Conservation (phyloP, 108 stramenopile genomes). For the Seminavis robusta region DNA sequence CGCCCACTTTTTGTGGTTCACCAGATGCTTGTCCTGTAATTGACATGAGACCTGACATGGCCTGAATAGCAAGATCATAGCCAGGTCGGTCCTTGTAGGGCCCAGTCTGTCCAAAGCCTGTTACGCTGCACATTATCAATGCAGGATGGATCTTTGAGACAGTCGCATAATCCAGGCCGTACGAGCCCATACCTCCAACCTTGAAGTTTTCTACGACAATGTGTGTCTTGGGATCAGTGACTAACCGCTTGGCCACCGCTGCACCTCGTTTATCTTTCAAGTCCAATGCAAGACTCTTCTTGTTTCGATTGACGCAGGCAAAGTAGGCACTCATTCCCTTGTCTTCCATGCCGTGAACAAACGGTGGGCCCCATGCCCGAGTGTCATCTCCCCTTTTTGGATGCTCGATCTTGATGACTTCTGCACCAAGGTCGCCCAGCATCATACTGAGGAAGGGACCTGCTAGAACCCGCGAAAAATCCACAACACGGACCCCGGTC, state of each 20-base stretch:
- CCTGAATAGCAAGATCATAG: constrained; percentile 37
- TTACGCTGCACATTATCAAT: constrained; percentile 32
- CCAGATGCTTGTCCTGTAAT: constrained; percentile 27
- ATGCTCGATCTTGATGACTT: constrained; percentile 36
- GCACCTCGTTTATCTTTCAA: constrained; percentile 18
- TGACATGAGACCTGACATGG: constrained; percentile 43
- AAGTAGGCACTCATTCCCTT: constrained; percentile 34
- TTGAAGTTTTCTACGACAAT: constrained; percentile 48
- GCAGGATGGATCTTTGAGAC: constrained; percentile 22
- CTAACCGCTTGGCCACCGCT: constrained; percentile 22
- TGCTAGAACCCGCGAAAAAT: constrained; percentile 44
- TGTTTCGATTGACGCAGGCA: constrained; percentile 37
- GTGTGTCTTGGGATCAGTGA: constrained; percentile 37
- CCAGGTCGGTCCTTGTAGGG: constrained; percentile 25
- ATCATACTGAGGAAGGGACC: constrained; percentile 50
- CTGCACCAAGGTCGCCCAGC: constrained; percentile 34
- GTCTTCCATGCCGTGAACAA: constrained; percentile 7
- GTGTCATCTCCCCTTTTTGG: constrained; percentile 38
- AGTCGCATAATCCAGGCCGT: constrained; percentile 39
- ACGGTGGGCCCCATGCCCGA: constrained; percentile 44
- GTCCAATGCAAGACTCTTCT: constrained; percentile 38
- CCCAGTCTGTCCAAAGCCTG: constrained; percentile 36
- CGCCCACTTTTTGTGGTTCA: constrained; percentile 42
- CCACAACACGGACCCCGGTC: constrained; percentile 36
- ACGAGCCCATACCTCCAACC: constrained; percentile 19